phyloP scores from a whole-genome alignment of 345 rosid species.

The Clausena lansium region DNA sequence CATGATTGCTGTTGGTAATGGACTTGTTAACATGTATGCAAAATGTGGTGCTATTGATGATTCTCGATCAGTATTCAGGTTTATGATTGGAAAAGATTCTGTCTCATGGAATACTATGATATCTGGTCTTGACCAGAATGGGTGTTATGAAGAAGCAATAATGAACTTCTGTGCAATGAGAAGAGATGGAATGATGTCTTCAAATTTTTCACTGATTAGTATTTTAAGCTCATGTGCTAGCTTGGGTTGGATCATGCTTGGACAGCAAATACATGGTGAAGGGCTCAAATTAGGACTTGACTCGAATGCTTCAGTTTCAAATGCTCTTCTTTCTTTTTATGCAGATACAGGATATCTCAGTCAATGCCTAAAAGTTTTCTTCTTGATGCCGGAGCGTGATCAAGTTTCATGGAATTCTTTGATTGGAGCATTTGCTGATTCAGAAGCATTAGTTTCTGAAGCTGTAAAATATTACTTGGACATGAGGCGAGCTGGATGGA shows the following conservation, averaged over 20 bases:
- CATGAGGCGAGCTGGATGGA: slow-evolving; percentile 67
- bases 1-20: slow-evolving; percentile 68
- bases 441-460: slow-evolving; percentile 46
- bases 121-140: slow-evolving; percentile 84
- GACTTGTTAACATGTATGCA: slow-evolving; percentile 85
- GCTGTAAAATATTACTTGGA: slow-evolving; percentile 51
- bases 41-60: slow-evolving; percentile 62
- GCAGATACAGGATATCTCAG: slow-evolving; percentile 53
- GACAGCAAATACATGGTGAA: slow-evolving; percentile 70
- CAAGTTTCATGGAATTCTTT: slow-evolving; percentile 91
- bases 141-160: slow-evolving; percentile 58
- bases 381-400: slow-evolving; percentile 66
- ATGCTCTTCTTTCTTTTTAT: slow-evolving; percentile 74
- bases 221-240: slow-evolving; percentile 85
- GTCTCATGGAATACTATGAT: slow-evolving; percentile 94
- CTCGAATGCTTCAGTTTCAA: slow-evolving; percentile 80
- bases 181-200: slow-evolving; percentile 49
- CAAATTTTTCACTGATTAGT: slow-evolving; percentile 69
- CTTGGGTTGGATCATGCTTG: slow-evolving; percentile 56
- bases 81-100: slow-evolving; percentile 63
- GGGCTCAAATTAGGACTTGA: slow-evolving; percentile 71
- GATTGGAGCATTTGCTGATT: slow-evolving; percentile 71
- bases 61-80: slow-evolving; percentile 55
- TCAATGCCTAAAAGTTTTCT: slow-evolving; percentile 56
- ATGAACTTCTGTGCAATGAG: slow-evolving; percentile 55